Percentiles rank a stretch among this genome's conserved stretches.
These are phyloP conservation scores for Sporothrix variecibatus DNA, from an alignment of 2,329 filamentous ascomycete species.

Conservation along the genomic window DNA sequence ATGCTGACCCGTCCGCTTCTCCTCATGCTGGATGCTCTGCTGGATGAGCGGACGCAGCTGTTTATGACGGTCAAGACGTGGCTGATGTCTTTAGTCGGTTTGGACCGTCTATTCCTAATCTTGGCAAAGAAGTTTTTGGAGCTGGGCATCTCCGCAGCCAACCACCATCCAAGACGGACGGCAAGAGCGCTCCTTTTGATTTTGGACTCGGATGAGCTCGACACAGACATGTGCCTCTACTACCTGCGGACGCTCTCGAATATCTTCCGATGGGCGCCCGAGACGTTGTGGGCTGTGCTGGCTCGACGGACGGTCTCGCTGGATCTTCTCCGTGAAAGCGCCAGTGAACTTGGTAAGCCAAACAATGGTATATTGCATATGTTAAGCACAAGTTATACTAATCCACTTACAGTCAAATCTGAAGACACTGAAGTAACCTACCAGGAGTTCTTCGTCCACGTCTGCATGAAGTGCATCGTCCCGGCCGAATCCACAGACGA, in stretches of 20 bases:
- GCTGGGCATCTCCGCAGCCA: slow-evolving; percentile 49
- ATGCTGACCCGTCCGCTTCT: slow-evolving; percentile 82
- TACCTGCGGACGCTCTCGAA: slow-evolving; percentile 74
- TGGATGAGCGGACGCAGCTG: slow-evolving; percentile 70
- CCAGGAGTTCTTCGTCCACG: slow-evolving; percentile 67
- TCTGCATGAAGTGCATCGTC: slow-evolving; percentile 64
- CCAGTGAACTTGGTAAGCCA: slow-evolving; percentile 55
- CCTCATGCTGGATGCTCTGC: slow-evolving; percentile 75
- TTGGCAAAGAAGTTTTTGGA: slow-evolving; percentile 60
- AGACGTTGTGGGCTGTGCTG: slow-evolving; percentile 69
- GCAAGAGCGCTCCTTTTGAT: background rate
- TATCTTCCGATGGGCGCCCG: slow-evolving; percentile 67
- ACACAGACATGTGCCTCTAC: slow-evolving; percentile 76
- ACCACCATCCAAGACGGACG: slow-evolving; percentile 29
- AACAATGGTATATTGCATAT: slow-evolving; percentile 28
- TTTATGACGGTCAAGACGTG: slow-evolving; percentile 78
- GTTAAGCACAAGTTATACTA: background rate
- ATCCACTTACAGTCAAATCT: slow-evolving; percentile 28
- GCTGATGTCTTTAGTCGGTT: slow-evolving; percentile 68
- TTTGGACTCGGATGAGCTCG: slow-evolving; percentile 36
- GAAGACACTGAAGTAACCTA: slow-evolving; percentile 59
- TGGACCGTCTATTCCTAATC: slow-evolving; percentile 64
- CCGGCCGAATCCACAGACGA: slow-evolving; percentile 36
- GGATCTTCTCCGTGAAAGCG: slow-evolving; percentile 48
- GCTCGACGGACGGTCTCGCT: slow-evolving; percentile 61